Percentiles rank a stretch among this genome's conserved stretches.
Conservation (phyloP, 2,329 filamentous ascomycete species). For the Grosmannia clavigera region DNA sequence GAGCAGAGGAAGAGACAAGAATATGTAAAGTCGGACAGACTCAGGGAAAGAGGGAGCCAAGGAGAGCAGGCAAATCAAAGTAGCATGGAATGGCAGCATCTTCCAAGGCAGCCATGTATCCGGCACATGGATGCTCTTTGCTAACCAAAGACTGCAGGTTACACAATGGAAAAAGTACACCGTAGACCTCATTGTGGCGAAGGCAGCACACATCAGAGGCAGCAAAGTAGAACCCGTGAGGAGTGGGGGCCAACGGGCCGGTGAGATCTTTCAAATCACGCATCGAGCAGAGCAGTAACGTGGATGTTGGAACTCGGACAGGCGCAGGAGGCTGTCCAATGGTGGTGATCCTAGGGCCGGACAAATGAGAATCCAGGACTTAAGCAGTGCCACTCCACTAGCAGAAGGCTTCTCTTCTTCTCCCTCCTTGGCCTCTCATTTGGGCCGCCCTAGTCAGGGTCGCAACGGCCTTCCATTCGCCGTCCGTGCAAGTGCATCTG, state of each 20-base stretch:
- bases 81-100: not conserved
- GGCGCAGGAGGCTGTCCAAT: not conserved
- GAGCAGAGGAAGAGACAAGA: not conserved
- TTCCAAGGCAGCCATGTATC: not conserved
- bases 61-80: not conserved
- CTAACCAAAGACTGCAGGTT: not conserved
- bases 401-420: not conserved
- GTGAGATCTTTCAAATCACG: too few relatives aligned
- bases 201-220: not conserved
- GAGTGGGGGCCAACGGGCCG: too few relatives aligned
- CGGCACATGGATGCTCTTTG: not conserved
- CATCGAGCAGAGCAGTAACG: too few relatives aligned
- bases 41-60: not conserved
- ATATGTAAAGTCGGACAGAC: not conserved
- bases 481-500: constrained; percentile 1
- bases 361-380: not conserved
- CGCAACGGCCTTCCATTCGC: not conserved
- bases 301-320: not conserved
- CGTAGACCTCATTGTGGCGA: not conserved
- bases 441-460: not conserved
- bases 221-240: not conserved
- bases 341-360: not conserved
- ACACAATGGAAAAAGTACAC: not conserved
- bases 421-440: not conserved
- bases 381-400: not conserved